phyloP scores from a whole-genome alignment of 2,329 filamentous ascomycete species.

The Microdochium nivale region DNA sequence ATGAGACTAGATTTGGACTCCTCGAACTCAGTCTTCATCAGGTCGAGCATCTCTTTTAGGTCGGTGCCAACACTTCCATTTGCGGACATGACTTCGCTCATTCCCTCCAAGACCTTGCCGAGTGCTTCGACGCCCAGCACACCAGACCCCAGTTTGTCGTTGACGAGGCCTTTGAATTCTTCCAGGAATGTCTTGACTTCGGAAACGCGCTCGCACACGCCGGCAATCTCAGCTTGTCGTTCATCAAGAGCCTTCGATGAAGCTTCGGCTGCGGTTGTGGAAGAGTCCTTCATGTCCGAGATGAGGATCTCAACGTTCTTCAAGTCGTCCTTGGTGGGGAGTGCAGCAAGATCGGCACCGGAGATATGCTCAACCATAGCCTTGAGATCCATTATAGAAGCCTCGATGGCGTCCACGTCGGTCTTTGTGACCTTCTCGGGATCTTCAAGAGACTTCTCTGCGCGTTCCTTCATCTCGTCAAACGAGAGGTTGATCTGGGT shows the following conservation, averaged over 20 bases:
- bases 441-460: conserved; percentile 44
- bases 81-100: conserved; percentile 53
- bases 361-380: conserved; percentile 64
- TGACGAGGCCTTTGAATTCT: conserved; percentile 69
- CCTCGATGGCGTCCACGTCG: conserved; percentile 73
- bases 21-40: conserved; percentile 80
- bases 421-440: conserved; percentile 67
- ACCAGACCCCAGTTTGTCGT: conserved; percentile 68
- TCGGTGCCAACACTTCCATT: conserved; percentile 52
- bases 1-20: conserved; percentile 73
- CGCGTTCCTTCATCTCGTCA: conserved; percentile 61
- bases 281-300: conserved; percentile 61
- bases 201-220: conserved; percentile 66
- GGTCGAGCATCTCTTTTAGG: conserved; percentile 63
- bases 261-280: conserved; percentile 60
- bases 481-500: conserved; percentile 68
- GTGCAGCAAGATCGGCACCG: conserved; percentile 57
- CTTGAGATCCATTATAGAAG: conserved; percentile 81
- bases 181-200: conserved; percentile 72
- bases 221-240: conserved; percentile 73
- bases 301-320: conserved; percentile 62
- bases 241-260: conserved; percentile 76
- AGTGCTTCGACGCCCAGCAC: conserved; percentile 64
- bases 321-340: conserved; percentile 72
- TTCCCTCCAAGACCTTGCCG: conserved; percentile 57